Percentiles rank a stretch among this genome's conserved stretches.
phyloP scores from a whole-genome alignment of 1,284 basidiomycete species.

The Melampsora americana region DNA sequence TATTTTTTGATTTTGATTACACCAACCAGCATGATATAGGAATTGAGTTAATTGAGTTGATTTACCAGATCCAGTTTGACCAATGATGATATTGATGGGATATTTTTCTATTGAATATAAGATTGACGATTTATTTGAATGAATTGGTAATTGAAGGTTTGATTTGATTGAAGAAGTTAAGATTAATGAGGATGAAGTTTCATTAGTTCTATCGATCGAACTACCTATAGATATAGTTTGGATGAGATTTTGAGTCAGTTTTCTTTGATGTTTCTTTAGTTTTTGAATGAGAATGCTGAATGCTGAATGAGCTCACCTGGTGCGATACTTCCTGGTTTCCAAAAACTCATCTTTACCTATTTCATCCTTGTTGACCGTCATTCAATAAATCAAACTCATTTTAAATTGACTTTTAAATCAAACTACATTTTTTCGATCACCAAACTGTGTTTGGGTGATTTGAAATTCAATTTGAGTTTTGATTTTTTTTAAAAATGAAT shows the following conservation, averaged over 20 bases:
- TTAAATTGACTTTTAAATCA: too few relatives aligned
- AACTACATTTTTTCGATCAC: too few relatives aligned
- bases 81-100: conserved; percentile 60
- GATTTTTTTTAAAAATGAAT: too few relatives aligned
- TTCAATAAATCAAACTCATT: too few relatives aligned
- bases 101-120: conserved; percentile 45
- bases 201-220: conserved; percentile 75
- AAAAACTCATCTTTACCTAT: conserved; percentile 53
- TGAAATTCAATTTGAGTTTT: too few relatives aligned
- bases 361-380: too few relatives aligned
- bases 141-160: conserved; percentile 60
- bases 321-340: conserved; percentile 68
- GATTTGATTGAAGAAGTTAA: conserved; percentile 59
- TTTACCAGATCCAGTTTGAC: conserved; percentile 95
- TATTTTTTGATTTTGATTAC: conserved; percentile 50
- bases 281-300: too few relatives aligned
- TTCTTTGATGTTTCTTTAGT: neutral
- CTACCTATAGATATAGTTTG: conserved; percentile 58
- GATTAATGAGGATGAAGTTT: conserved; percentile 68
- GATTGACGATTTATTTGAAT: conserved; percentile 42
- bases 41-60: conserved; percentile 96
- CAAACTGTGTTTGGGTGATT: too few relatives aligned
- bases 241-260: neutral
- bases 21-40: conserved; percentile 71
- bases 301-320: too few relatives aligned